Conservation (phyloP, 352 stramenopile genomes). For the Globisporangium emineosum region DNA sequence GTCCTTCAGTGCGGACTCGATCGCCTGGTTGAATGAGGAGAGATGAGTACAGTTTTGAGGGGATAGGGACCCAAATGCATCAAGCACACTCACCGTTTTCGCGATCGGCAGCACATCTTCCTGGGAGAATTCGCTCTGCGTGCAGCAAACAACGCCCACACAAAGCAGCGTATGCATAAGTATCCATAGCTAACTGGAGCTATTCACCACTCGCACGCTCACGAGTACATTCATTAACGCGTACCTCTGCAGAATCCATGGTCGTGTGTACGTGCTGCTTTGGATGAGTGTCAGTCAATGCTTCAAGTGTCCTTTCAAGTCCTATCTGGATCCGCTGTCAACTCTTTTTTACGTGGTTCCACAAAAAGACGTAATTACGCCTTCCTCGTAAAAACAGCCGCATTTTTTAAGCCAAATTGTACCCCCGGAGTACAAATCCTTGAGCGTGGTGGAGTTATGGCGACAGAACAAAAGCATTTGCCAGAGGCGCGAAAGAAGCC, state of each 20-base stretch:
- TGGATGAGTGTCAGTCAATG: slow-evolving; percentile 4
- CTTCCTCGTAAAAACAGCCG: slow-evolving; percentile 2
- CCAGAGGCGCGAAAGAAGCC: slow-evolving; percentile 10
- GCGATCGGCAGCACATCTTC: slow-evolving; percentile 74
- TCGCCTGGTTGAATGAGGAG: slow-evolving; percentile 32
- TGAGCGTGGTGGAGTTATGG: slow-evolving; percentile 1
- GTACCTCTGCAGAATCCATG: slow-evolving; percentile 54
- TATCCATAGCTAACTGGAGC: background rate
- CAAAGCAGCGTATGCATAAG: background rate
- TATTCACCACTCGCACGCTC: background rate
- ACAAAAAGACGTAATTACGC: slow-evolving; percentile 19
- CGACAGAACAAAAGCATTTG: background rate
- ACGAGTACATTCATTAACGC: background rate
- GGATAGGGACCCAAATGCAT: background rate
- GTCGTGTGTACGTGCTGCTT: background rate
- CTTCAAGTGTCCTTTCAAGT: slow-evolving; percentile 9
- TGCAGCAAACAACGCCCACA: background rate
- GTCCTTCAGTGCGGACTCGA: slow-evolving; percentile 75
- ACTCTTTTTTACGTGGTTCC: slow-evolving; percentile 3
- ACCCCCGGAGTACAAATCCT: background rate
- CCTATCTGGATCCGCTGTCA: background rate
- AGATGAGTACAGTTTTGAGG: background rate
- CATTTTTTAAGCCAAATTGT: slow-evolving; percentile 1
- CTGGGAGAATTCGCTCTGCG: slow-evolving; percentile 76
- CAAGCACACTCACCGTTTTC: slow-evolving; percentile 39